phyloP scores from a whole-genome alignment of 768 basidiomycete genomes.

The Psilocybe subaeruginosa region DNA sequence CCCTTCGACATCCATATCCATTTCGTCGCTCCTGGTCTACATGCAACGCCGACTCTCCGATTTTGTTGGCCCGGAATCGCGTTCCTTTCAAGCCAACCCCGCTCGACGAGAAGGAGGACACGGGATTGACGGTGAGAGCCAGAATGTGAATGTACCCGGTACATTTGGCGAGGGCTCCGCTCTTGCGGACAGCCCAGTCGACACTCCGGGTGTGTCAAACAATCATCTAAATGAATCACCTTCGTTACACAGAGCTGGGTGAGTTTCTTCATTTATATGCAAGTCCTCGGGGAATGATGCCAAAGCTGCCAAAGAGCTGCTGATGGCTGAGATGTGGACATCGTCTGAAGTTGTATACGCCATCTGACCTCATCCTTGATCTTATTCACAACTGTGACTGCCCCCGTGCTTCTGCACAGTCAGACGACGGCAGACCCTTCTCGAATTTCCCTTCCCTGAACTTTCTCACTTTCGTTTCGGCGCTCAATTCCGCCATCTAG shows the following conservation, averaged over 20 bases:
- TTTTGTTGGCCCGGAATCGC: conserved; percentile 21
- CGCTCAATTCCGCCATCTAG: conserved; percentile 12
- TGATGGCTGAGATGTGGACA: not conserved
- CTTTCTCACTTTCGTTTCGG: conserved; percentile 9
- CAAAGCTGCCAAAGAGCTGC: not conserved
- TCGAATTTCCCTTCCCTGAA: conserved; percentile 12
- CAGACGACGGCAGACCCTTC: conserved; percentile 16
- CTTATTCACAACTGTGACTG: conserved; percentile 10
- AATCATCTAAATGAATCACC: conserved; percentile 22
- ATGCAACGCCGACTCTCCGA: conserved; percentile 33
- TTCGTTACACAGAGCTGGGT: conserved; percentile 59
- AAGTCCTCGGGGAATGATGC: not conserved
- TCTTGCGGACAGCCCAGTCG: not conserved
- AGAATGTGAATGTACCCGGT: not conserved
- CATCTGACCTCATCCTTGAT: conserved; percentile 31
- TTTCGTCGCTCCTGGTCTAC: conserved; percentile 26
- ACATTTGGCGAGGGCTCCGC: conserved; percentile 2
- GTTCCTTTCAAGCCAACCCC: not conserved
- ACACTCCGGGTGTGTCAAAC: not conserved
- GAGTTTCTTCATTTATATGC: conserved; percentile 26
- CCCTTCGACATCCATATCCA: conserved; percentile 4
- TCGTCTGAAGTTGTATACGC: conserved; percentile 16
- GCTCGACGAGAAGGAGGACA: not conserved
- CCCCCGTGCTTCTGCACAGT: conserved; percentile 13
- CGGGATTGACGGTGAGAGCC: not conserved